phyloP scores from a whole-genome alignment of 257 asterid genomes.

The Solanum virginianum region DNA sequence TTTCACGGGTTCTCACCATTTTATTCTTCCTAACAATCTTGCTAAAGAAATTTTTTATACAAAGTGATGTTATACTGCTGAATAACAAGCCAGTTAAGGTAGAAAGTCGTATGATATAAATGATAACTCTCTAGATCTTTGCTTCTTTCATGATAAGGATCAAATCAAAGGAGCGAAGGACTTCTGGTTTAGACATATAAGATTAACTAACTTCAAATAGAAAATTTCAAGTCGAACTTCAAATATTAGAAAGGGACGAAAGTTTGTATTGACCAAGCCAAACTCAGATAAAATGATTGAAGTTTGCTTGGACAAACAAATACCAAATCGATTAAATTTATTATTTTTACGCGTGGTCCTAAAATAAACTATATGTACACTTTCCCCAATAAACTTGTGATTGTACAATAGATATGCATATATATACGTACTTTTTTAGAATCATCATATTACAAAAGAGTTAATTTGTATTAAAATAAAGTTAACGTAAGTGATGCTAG shows the following conservation, averaged over 20 bases:
- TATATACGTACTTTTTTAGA: not conserved
- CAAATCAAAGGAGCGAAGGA: too few relatives aligned
- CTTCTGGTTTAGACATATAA: too few relatives aligned
- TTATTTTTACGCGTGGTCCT: not conserved
- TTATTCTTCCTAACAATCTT: not conserved
- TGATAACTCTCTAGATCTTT: too few relatives aligned
- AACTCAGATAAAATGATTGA: not conserved
- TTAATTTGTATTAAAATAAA: not conserved
- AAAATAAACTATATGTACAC: not conserved
- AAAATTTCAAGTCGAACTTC: not conserved
- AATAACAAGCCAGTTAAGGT: too few relatives aligned
- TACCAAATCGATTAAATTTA: not conserved
- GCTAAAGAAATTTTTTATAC: not conserved
- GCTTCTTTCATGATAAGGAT: too few relatives aligned
- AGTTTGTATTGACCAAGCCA: not conserved
- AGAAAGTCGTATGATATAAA: too few relatives aligned
- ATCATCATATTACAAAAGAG: not conserved
- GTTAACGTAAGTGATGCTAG: not conserved
- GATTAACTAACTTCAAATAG: not conserved
- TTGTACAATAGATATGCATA: not conserved
- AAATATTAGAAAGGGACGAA: not conserved
- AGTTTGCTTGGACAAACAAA: not conserved
- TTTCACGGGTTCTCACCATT: constrained; percentile 6
- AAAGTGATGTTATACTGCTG: too few relatives aligned
- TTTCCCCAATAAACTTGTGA: not conserved